phyloP scores from a whole-genome alignment of 176 grass and related monocot genomes.

The Triticum aestivum region IWGSC_CS_RefSeq_v2.1 NC_057809.1:185615177-185615676 shows the following conservation, averaged over 20 bases:
- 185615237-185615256: slow-evolving; percentile 13
- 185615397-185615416: not conserved
- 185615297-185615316: slow-evolving; percentile 22
- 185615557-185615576: slow-evolving; percentile 40
- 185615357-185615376: slow-evolving; percentile 19
- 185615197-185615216: slow-evolving; percentile 38
- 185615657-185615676: slow-evolving; percentile 55
- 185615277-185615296: slow-evolving; percentile 20
- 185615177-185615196: slow-evolving; percentile 36
- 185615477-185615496: slow-evolving; percentile 6
- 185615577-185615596: slow-evolving; percentile 33
- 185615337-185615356: slow-evolving; percentile 29
- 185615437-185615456: not conserved
- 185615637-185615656: slow-evolving; percentile 36
- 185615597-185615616: slow-evolving; percentile 53
- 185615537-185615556: slow-evolving; percentile 47
- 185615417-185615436: not conserved
- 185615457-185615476: slow-evolving; percentile 28
- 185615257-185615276: slow-evolving; percentile 22
- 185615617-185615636: slow-evolving; percentile 47
- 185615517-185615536: slow-evolving; percentile 32
- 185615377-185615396: not conserved
- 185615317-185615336: slow-evolving; percentile 48
- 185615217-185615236: slow-evolving; percentile 20
- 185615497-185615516: slow-evolving; percentile 28